Percentiles rank a stretch among this genome's conserved stretches.
phyloP scores from a whole-genome alignment of 495 filamentous ascomycete genomes.

The Talaromyces ruber region DNA sequence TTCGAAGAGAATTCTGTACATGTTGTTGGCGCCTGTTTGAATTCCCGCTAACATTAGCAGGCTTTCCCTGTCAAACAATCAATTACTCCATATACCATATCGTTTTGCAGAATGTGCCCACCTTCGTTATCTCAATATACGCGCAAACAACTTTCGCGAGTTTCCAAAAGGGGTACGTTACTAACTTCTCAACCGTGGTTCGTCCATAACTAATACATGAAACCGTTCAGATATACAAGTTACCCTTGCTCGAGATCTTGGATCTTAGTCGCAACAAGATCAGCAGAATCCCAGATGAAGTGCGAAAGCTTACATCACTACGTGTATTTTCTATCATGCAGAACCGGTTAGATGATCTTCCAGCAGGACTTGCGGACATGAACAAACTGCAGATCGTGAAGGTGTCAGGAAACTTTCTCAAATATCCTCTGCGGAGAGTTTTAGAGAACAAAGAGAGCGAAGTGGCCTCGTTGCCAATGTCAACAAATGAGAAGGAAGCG shows the following conservation, averaged over 20 bases:
- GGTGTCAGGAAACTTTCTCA: slow-evolving; percentile 75
- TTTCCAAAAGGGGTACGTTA: slow-evolving; percentile 73
- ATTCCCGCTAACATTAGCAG: slow-evolving; percentile 32
- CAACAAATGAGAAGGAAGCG: slow-evolving; percentile 56
- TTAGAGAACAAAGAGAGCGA: slow-evolving; percentile 36
- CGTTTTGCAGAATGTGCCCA: slow-evolving; percentile 80
- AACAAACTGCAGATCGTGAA: slow-evolving; percentile 79
- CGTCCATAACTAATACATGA: slow-evolving; percentile 13
- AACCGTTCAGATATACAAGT: slow-evolving; percentile 55
- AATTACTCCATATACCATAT: slow-evolving; percentile 65
- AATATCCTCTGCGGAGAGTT: slow-evolving; percentile 34
- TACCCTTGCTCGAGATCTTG: slow-evolving; percentile 82
- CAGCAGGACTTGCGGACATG: slow-evolving; percentile 79
- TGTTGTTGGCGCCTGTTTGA: not conserved
- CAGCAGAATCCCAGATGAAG: slow-evolving; percentile 64
- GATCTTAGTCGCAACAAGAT: slow-evolving; percentile 86
- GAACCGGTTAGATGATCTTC: slow-evolving; percentile 78
- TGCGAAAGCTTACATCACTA: slow-evolving; percentile 65
- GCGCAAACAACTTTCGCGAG: slow-evolving; percentile 77
- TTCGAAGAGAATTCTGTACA: slow-evolving; percentile 1
- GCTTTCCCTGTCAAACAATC: slow-evolving; percentile 85
- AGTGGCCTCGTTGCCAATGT: slow-evolving; percentile 30
- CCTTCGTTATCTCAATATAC: slow-evolving; percentile 89
- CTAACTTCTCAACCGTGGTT: slow-evolving; percentile 6
- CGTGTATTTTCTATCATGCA: slow-evolving; percentile 74